These are phyloP conservation scores for Puccinia novopanici DNA, from an alignment of 1,284 basidiomycete genomes.

Conservation along the genomic window DNA sequence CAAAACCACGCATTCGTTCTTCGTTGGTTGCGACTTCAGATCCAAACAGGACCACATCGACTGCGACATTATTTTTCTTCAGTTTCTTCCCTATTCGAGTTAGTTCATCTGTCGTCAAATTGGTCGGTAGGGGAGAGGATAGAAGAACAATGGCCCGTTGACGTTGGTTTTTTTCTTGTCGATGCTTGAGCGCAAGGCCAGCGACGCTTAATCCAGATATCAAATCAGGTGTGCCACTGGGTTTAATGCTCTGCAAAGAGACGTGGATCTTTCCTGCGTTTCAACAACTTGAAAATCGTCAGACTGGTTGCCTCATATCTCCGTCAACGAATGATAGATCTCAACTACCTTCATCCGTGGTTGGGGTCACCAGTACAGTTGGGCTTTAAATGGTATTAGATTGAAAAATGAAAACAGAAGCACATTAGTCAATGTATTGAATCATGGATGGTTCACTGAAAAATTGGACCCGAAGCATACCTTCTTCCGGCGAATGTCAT, in stretches of 20 bases:
- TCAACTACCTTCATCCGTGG: conserved; percentile 72
- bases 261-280: conserved; percentile 42
- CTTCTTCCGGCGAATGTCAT: conserved; percentile 97
- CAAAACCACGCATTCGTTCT: conserved; percentile 58
- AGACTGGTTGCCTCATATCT: background rate
- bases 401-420: background rate
- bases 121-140: conserved; percentile 73
- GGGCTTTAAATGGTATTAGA: conserved; percentile 7
- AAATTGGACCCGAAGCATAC: conserved; percentile 57
- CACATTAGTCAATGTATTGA: background rate
- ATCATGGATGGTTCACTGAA: background rate
- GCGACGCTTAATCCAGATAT: conserved; percentile 57
- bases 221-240: conserved; percentile 19
- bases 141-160: conserved; percentile 93
- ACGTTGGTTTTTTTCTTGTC: conserved; percentile 96
- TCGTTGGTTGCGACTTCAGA: conserved; percentile 60
- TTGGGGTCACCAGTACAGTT: conserved; percentile 50
- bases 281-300: background rate
- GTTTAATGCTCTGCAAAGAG: conserved; percentile 39
- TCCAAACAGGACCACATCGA: conserved; percentile 81
- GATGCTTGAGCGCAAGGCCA: conserved; percentile 85
- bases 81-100: conserved; percentile 89
- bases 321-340: background rate
- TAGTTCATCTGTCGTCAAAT: conserved; percentile 65
- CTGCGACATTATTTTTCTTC: conserved; percentile 98